A percentile compares a stretch with the other conserved stretches of the same genome.
These are phyloP conservation scores for Trametes pubescens DNA, from an alignment of 1,284 basidiomycete genomes.

Conservation along the genomic window DNA sequence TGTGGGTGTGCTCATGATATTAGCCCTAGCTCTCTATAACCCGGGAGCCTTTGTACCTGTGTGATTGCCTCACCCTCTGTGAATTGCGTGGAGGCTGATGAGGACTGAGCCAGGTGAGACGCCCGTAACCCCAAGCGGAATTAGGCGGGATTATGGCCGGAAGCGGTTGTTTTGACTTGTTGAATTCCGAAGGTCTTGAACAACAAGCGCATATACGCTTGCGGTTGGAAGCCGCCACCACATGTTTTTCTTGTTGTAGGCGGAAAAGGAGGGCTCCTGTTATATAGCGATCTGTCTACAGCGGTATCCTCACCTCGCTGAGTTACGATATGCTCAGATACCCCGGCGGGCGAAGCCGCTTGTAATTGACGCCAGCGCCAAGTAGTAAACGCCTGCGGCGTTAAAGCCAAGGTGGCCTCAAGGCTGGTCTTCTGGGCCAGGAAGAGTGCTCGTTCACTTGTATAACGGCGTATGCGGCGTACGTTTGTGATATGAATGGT, in stretches of 20 bases:
- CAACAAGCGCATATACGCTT: background rate
- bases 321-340: too few species aligned
- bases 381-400: too few species aligned
- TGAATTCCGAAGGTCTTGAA: conserved; percentile 12
- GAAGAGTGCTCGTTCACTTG: too few species aligned
- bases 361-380: background rate
- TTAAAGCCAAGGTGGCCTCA: too few species aligned
- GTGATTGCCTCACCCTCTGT: background rate
- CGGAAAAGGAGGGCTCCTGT: too few species aligned
- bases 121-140: conserved; percentile 12
- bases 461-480: background rate
- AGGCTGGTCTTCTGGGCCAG: too few species aligned
- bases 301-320: too few species aligned
- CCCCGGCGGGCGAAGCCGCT: background rate
- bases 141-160: conserved; percentile 1
- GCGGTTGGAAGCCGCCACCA: too few species aligned
- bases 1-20: background rate
- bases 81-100: background rate
- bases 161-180: conserved; percentile 18
- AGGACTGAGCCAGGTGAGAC: background rate
- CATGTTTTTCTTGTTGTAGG: background rate
- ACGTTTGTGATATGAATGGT: background rate
- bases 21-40: background rate
- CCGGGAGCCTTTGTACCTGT: background rate
- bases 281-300: too few species aligned